These are phyloP conservation scores for Colletotrichum sp. DNA, from an alignment of 2,329 filamentous ascomycete genomes.

Conservation along the genomic window DNA sequence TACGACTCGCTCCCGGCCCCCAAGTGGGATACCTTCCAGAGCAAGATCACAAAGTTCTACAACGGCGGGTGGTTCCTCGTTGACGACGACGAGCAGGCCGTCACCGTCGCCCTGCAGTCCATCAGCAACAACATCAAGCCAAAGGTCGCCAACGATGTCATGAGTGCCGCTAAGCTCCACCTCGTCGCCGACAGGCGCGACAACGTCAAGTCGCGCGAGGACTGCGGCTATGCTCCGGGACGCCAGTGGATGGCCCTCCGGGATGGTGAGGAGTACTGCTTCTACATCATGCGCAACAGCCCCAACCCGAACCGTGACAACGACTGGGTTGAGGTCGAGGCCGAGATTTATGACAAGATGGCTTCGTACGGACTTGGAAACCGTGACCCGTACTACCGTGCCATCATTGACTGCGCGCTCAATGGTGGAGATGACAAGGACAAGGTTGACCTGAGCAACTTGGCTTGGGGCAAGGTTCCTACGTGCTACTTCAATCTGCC, in stretches of 20 bases:
- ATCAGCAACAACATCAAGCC: constrained; percentile 7
- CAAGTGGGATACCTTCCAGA: not conserved
- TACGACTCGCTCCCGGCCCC: constrained; percentile 12
- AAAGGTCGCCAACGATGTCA: constrained; percentile 17
- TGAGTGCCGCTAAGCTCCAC: not conserved
- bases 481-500: not conserved
- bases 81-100: constrained; percentile 5
- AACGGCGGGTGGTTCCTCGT: constrained; percentile 17
- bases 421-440: not conserved
- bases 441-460: not conserved
- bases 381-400: not conserved
- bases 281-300: constrained; percentile 1
- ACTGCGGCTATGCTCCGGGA: not conserved
- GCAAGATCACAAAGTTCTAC: constrained; percentile 17
- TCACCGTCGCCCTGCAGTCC: not conserved
- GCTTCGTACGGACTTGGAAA: not conserved
- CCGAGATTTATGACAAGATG: not conserved
- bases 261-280: constrained; percentile 7
- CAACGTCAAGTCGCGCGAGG: not conserved
- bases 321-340: constrained; percentile 3
- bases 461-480: not conserved
- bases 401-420: not conserved
- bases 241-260: not conserved
- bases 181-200: constrained; percentile 5
- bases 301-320: not conserved